These are phyloP conservation scores for Saturnispora sekii DNA, from an alignment of 805 yeast species.

Conservation along the genomic window DNA sequence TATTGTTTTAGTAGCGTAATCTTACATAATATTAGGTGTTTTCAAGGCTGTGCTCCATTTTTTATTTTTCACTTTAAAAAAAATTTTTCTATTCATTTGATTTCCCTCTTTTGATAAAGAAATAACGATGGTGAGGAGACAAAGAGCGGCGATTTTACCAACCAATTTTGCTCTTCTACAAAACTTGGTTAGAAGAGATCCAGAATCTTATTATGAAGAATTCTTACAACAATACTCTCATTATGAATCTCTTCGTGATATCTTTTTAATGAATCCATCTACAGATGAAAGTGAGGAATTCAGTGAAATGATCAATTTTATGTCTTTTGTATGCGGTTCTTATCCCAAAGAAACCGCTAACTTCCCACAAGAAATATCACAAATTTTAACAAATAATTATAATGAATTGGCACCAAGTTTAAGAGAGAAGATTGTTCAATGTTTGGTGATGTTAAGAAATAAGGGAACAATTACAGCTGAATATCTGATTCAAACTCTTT, in stretches of 20 bases:
- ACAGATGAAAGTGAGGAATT: slow-evolving; percentile 58
- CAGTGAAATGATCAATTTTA: slow-evolving; percentile 78
- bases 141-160: slow-evolving; percentile 90
- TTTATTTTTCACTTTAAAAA: background rate
- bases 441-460: slow-evolving; percentile 83
- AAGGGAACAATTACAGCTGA: slow-evolving; percentile 75
- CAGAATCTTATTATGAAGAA: slow-evolving; percentile 89
- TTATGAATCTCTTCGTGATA: slow-evolving; percentile 83
- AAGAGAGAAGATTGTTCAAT: slow-evolving; percentile 84
- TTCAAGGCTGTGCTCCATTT: background rate
- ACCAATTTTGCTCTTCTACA: slow-evolving; percentile 86
- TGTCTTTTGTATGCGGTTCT: slow-evolving; percentile 84
- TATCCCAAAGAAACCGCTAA: slow-evolving; percentile 80
- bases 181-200: slow-evolving; percentile 88
- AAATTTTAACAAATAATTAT: slow-evolving; percentile 64
- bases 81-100: slow-evolving; percentile 3
- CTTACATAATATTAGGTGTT: background rate
- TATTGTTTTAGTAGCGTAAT: no score
- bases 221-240: slow-evolving; percentile 88
- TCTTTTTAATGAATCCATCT: slow-evolving; percentile 63
- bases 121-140: slow-evolving; percentile 64
- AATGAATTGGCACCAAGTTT: slow-evolving; percentile 74
- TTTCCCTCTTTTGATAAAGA: background rate
- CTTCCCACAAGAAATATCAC: slow-evolving; percentile 74
- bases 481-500: slow-evolving; percentile 70